Evolutionary conservation across 495 filamentous ascomycete genomes (phyloP).

Genomic region (Hypomontagnella submonticulosa): DNA sequence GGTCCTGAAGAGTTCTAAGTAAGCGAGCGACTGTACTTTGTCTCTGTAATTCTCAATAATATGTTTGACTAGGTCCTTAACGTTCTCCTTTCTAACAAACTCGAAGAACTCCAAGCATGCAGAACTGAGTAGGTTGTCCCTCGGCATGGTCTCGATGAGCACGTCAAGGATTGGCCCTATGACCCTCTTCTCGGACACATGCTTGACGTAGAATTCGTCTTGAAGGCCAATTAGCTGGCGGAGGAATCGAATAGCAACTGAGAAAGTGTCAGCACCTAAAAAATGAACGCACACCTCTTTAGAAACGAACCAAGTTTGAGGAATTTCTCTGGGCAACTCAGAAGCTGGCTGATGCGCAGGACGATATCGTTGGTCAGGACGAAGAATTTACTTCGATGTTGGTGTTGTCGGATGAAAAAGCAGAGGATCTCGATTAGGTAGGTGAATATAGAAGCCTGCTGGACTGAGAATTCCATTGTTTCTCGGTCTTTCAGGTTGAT

Average conservation of each 20-base stretch:
- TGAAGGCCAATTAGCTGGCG: conserved; percentile 85
- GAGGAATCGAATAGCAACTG: conserved; percentile 94
- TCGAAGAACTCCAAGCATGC: conserved; percentile 97
- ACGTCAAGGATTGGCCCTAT: conserved; percentile 91
- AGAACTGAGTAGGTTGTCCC: conserved; percentile 95
- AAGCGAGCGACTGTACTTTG: conserved; percentile 78
- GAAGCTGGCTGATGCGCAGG: conserved; percentile 82
- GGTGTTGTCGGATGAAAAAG: conserved; percentile 92
- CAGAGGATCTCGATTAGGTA: conserved; percentile 95
- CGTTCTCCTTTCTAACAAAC: conserved; percentile 84
- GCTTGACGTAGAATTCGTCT: conserved; percentile 91
- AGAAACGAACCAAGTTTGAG: conserved; percentile 81
- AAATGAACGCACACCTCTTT: background rate
- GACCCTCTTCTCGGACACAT: conserved; percentile 84
- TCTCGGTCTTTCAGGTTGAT: conserved; percentile 79
- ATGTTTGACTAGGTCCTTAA: conserved; percentile 84
- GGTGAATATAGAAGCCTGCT: conserved; percentile 87
- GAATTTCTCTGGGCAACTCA: conserved; percentile 89
- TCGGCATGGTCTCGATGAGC: conserved; percentile 88
- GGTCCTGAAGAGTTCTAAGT: conserved; percentile 85
- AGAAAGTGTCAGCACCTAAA: conserved; percentile 7
- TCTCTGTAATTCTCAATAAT: conserved; percentile 90
- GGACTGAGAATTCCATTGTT: conserved; percentile 66
- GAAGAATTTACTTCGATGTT: conserved; percentile 87
- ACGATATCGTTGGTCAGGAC: conserved; percentile 83